A percentile compares a stretch with the other conserved stretches of the same genome.
phyloP scores from a whole-genome alignment of 768 basidiomycete species.

The Dioszegia crocea region DNA sequence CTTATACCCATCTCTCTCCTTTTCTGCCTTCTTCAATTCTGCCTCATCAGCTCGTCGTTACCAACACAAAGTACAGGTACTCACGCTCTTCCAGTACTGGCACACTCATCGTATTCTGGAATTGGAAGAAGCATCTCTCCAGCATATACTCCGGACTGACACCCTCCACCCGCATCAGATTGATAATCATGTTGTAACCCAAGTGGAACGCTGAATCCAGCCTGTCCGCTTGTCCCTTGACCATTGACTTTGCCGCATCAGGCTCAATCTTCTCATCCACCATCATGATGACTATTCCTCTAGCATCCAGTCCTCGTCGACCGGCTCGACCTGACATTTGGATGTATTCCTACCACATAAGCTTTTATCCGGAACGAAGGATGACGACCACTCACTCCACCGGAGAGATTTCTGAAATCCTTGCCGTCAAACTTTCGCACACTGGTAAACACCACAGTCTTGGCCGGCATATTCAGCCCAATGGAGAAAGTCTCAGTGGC shows the following conservation, averaged over 20 bases:
- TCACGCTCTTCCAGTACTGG: conserved; percentile 64
- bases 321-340: conserved; percentile 99
- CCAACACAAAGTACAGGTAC: too few relatives aligned
- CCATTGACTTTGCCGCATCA: conserved; percentile 84
- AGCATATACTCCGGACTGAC: conserved; percentile 98
- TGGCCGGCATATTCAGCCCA: conserved; percentile 94
- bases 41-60: conserved; percentile 17
- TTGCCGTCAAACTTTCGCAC: conserved; percentile 94
- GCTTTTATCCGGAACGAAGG: not conserved
- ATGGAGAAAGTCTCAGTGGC: conserved; percentile 78
- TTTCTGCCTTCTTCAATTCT: conserved; percentile 77
- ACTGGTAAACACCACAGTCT: conserved; percentile 95
- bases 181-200: conserved; percentile 98
- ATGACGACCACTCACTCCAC: conserved; percentile 47
- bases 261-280: conserved; percentile 97
- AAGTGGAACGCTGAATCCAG: conserved; percentile 97
- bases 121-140: conserved; percentile 95
- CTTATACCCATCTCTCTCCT: conserved; percentile 59
- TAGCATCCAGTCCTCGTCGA: conserved; percentile 90
- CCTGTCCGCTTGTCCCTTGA: conserved; percentile 94
- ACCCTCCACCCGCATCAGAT: conserved; percentile 96
- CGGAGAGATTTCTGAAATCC: conserved; percentile 84
- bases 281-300: conserved; percentile 99
- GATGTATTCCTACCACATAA: conserved; percentile 75
- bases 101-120: conserved; percentile 89